Evolutionary conservation across 1,284 basidiomycete genomes (phyloP), one percentile per base, ranked within the genome.

Genomic region (Marasmius fiardii): DNA sequence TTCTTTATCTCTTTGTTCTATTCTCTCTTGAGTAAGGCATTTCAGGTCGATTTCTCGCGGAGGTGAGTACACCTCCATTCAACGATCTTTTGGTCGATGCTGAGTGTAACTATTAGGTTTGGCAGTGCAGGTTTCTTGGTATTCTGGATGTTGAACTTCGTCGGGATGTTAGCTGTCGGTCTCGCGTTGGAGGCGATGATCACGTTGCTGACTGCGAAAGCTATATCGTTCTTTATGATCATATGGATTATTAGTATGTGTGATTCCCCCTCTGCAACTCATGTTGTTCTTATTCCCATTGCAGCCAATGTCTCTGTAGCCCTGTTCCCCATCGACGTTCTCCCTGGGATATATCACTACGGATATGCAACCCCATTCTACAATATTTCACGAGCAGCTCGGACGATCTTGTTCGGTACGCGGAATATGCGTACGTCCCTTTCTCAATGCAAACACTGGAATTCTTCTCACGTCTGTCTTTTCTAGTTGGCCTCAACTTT

Each of bases 351-450:
- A 57, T 92, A 77, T 71, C 75, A 76, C 52, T 88, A 86, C 60
- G 86, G 84, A 3, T 86, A 84, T 57, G 88, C 81, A 0, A 76
- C 77, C 64, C 90, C 90, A 0, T 90, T 92, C 69, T 90, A 88
- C 71, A 88, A 90, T 61, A 73, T 87, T 28, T 79, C 80, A 2
- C 68, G 70, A 23, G 78, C 81, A 2, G 79, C 86, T 24, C 75
- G 90, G 18, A 76, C 83, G 12, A 76, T 92, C 60, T 72, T 90
- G 35, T 92, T 92, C 64, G 71, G 80, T 54, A 88, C 86, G 1
- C 83, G 81, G 64, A 86, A 90, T 60, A 66, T 74, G 44, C 64
- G 82, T 84, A 61, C 53, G 79, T 72, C 3, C 37, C 43, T 44
- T 28, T 31, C 44, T 24, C 23, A 41, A 35, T 28, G 31, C 49